A percentile compares a stretch with the other conserved stretches of the same genome.
Conservation (phyloP, 306 rosid genomes). For the Cicer pinnatifidum region DNA sequence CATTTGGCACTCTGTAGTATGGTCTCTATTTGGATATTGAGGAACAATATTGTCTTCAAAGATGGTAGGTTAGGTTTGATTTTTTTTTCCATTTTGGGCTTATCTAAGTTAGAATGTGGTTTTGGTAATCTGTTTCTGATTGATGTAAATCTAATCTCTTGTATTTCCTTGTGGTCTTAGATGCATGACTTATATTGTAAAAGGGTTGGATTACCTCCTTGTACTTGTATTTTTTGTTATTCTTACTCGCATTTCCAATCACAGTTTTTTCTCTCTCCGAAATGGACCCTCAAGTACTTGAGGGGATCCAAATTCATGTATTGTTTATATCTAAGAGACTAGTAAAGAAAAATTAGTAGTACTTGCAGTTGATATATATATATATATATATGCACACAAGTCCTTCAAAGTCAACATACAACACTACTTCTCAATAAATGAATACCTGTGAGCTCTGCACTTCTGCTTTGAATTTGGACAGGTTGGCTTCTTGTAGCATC, state of each 20-base stretch:
- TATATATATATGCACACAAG: slow-evolving; percentile 2
- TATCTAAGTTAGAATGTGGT: not conserved
- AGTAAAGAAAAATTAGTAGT: not conserved
- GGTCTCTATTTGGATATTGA: not conserved
- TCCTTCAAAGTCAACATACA: not conserved
- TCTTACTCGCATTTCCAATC: not conserved
- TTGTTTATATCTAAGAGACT: not conserved
- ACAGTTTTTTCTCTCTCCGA: too few species aligned
- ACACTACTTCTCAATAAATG: not conserved
- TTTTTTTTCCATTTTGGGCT: not conserved
- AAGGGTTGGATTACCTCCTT: not conserved
- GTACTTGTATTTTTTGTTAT: not conserved
- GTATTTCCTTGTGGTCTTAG: not conserved
- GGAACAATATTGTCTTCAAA: not conserved
- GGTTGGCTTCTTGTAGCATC: slow-evolving; percentile 77
- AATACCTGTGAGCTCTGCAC: slow-evolving; percentile 93
- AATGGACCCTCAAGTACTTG: too few species aligned
- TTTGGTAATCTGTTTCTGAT: not conserved
- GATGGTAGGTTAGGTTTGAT: not conserved
- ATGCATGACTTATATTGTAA: not conserved
- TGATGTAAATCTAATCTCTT: not conserved
- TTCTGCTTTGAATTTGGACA: slow-evolving; percentile 90
- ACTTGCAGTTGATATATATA: not conserved
- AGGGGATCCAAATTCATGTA: not conserved
- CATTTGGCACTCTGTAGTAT: not conserved